Percentiles rank a stretch among this genome's conserved stretches.
These are phyloP conservation scores for Rhynchosporium secalis DNA, from an alignment of 2,329 filamentous ascomycete genomes.

Conservation along the genomic window DNA sequence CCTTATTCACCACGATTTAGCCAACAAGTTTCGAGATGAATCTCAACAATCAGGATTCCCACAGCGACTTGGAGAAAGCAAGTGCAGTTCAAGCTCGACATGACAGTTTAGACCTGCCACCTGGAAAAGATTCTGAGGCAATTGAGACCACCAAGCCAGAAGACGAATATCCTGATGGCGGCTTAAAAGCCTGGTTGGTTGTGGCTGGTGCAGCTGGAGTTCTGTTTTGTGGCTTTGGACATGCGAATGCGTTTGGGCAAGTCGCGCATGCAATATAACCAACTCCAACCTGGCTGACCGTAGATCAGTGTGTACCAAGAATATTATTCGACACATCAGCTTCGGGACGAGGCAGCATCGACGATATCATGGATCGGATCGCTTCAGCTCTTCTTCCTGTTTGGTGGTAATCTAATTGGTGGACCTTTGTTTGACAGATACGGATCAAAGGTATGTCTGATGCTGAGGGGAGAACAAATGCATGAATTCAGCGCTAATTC, in stretches of 20 bases:
- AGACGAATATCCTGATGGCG: slow-evolving; percentile 55
- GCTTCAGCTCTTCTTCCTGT: slow-evolving; percentile 54
- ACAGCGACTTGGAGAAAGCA: background rate
- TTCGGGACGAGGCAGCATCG: slow-evolving; percentile 50
- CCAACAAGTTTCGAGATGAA: background rate
- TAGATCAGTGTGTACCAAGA: slow-evolving; percentile 54
- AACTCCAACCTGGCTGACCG: background rate
- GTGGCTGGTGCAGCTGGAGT: slow-evolving; percentile 46
- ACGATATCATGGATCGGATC: slow-evolving; percentile 61
- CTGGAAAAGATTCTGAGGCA: background rate
- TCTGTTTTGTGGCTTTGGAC: slow-evolving; percentile 51
- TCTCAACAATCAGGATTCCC: background rate
- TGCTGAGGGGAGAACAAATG: background rate
- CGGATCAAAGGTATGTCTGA: slow-evolving; percentile 51
- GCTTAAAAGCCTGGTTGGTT: slow-evolving; percentile 55
- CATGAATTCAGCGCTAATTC: slow-evolving; percentile 13
- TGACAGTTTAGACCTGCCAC: background rate
- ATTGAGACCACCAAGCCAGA: background rate
- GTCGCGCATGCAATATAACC: background rate
- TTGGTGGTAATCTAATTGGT: slow-evolving; percentile 50
- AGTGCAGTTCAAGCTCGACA: background rate
- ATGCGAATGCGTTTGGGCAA: slow-evolving; percentile 49
- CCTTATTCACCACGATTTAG: too few species aligned
- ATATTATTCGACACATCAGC: slow-evolving; percentile 53
- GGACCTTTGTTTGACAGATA: slow-evolving; percentile 64